These are phyloP conservation scores for Priceomyces melissophilus DNA, from an alignment of 805 yeast species.

Conservation along the genomic window DNA sequence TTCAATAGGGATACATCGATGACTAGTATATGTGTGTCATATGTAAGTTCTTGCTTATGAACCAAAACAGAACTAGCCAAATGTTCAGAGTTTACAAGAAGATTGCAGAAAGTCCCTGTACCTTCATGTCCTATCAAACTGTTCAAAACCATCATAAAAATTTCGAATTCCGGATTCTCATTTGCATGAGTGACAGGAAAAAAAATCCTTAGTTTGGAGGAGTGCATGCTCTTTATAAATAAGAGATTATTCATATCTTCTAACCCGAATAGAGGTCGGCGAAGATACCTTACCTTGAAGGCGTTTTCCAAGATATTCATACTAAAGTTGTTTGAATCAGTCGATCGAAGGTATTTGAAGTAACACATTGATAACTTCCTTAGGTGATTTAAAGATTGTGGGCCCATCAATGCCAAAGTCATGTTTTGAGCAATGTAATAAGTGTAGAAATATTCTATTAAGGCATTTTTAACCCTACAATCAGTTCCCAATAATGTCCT, in stretches of 20 bases:
- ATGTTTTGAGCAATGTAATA: constrained; percentile 48
- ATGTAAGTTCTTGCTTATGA: constrained; percentile 36
- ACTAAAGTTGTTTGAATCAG: constrained; percentile 5
- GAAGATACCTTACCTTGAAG: constrained; percentile 10
- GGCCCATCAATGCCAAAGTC: constrained; percentile 60
- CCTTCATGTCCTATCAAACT: constrained; percentile 64
- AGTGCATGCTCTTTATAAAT: constrained; percentile 32
- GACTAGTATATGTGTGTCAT: constrained; percentile 38
- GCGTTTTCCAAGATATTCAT: constrained; percentile 11
- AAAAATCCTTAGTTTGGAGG: constrained; percentile 40
- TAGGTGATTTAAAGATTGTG: constrained; percentile 59
- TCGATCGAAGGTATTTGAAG: constrained; percentile 35
- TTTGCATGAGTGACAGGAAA: constrained; percentile 37
- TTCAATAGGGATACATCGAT: constrained; percentile 50
- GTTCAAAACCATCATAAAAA: constrained; percentile 47
- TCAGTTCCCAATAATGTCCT: constrained; percentile 43
- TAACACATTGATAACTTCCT: constrained; percentile 46
- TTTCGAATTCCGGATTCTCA: constrained; percentile 4
- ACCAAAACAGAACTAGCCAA: constrained; percentile 40
- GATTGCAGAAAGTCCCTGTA: constrained; percentile 44
- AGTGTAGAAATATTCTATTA: constrained; percentile 37
- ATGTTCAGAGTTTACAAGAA: constrained; percentile 26
- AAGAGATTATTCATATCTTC: constrained; percentile 19
- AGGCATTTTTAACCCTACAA: constrained; percentile 26
- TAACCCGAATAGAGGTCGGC: not conserved